Evolutionary conservation across 176 grass and related monocot genomes (phyloP), one percentile per base, ranked within the genome.

Genomic region (Calamus simplicifolius): DNA sequence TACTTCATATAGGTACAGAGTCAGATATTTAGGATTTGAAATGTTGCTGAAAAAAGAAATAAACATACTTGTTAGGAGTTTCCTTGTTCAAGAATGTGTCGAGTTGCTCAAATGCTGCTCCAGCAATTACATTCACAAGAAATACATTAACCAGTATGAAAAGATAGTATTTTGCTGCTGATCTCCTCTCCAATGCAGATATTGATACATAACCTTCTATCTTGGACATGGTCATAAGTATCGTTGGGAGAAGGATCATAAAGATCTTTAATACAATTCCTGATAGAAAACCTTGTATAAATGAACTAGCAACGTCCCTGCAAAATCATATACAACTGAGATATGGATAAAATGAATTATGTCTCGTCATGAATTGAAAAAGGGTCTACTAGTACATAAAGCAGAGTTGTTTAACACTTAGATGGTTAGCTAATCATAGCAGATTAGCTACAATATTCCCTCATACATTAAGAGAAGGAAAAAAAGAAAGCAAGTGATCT

Each of bases 41-140:
- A 56, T 56, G 18, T 25, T 57, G 6, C 19, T 16, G 4, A 64
- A 27, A 54, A 26, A 73, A 62, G 30, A 51, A 14, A n/a, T n/a
- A 55, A 73, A 48, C 78, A 18, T 88, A 91, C 93, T 81, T 74
- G 60, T 83, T 80, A 59, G 93, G 87, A 5, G 93, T 82, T 54
- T 87, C 72, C 72, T 43, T 43, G 8, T 88, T 87, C 43, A 97
- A 73, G 49, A 97, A 92, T 57, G 62, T 85, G 64, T 97, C 48
- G 19, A 97, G 87, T 77, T 97, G 93, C 64, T 97, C 81, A 59
- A 97, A 92, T 75, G 87, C 93, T 75, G 93, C 91, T 80, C 87
- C 93, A 12, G 93, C 78, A 62, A 91, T 91, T 80, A 97, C 69
- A 63, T 87, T 97, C 51, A 79, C 93, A 62, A 97, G 56, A 76